Evolutionary conservation across 164 flowering plant genomes (phyloP).

Genomic region (Vitis labrusca): DNA sequence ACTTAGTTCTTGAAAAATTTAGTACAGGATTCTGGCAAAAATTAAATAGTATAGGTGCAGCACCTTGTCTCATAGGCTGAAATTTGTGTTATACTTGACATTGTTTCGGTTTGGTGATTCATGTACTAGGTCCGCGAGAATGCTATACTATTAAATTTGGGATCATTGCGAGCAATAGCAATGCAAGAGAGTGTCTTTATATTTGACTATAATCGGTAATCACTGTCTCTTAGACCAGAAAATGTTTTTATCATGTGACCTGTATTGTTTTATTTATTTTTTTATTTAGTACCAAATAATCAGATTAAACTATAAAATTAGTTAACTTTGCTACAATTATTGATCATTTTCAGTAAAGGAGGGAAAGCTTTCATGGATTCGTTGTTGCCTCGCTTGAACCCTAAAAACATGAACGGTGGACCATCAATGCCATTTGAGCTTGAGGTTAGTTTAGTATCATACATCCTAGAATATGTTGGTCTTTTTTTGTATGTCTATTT

Average conservation of each 20-base stretch:
- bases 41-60: too few species aligned
- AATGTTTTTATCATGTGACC: background rate
- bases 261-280: background rate
- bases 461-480: background rate
- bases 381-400: constrained; percentile 85
- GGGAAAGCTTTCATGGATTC: constrained; percentile 86
- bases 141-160: constrained; percentile 88
- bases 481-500: background rate
- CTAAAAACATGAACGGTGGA: constrained; percentile 65
- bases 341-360: constrained; percentile 52
- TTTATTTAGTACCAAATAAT: background rate
- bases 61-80: background rate
- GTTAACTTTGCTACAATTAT: constrained; percentile 6
- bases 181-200: constrained; percentile 85
- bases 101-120: background rate
- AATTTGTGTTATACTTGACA: background rate
- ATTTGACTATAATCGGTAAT: constrained; percentile 84
- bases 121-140: constrained; percentile 77
- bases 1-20: too few species aligned
- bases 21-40: background rate
- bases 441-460: constrained; percentile 54
- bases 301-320: background rate
- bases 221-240: background rate
- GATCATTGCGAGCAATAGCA: constrained; percentile 84
- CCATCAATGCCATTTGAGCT: constrained; percentile 93